Conservation (phyloP, 768 basidiomycete genomes). For the Ephemerocybe angulata region DNA sequence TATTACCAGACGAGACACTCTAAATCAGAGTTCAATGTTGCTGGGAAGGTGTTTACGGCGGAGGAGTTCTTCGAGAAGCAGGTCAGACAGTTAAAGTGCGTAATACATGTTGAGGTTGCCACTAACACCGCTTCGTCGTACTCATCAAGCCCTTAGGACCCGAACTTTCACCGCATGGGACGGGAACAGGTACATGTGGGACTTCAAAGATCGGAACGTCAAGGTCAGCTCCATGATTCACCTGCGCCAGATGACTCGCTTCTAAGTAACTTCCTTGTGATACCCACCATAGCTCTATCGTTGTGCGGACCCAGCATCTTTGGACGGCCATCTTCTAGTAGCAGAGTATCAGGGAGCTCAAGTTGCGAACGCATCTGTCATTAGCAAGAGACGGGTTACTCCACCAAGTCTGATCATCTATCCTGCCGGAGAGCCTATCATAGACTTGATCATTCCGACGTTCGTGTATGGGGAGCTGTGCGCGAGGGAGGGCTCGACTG, state of each 20-base stretch:
- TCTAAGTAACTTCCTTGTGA: no score
- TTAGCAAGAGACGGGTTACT: background rate
- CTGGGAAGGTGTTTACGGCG: constrained; percentile 1
- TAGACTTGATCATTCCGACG: constrained; percentile 30
- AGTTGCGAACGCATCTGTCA: background rate
- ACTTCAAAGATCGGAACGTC: background rate
- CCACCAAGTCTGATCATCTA: constrained; percentile 25
- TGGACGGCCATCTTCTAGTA: constrained; percentile 1
- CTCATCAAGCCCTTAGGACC: background rate
- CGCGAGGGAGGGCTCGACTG: background rate
- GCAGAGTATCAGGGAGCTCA: background rate
- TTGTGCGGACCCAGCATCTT: background rate
- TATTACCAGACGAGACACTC: background rate
- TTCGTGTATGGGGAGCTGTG: constrained; percentile 17
- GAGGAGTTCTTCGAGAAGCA: constrained; percentile 3
- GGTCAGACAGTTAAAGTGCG: background rate
- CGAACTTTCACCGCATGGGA: constrained; percentile 3
- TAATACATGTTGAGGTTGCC: no score
- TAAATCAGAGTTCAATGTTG: constrained; percentile 1
- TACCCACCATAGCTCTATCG: background rate
- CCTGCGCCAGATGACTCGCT: background rate
- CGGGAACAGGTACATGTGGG: constrained; percentile 6
- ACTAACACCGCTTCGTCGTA: no score
- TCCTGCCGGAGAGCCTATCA: constrained; percentile 25
- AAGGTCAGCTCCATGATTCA: background rate